Evolutionary conservation across 352 stramenopile genomes (phyloP).

Genomic region (Phytophthora hybrid): DNA sequence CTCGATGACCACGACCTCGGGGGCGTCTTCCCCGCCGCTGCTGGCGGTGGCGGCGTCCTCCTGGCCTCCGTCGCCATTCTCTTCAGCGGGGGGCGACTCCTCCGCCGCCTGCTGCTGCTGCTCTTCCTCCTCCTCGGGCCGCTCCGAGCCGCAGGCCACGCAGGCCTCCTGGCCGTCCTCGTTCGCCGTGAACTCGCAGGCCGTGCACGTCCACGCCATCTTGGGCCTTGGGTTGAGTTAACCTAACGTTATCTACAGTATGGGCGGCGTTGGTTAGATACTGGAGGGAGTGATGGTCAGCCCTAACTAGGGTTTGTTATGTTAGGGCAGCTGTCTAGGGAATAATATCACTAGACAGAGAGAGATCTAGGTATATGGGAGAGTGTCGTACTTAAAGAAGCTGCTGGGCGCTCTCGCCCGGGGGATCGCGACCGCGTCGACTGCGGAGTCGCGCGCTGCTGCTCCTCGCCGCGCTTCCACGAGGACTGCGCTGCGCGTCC

Average conservation of each 20-base stretch:
- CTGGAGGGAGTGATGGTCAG: no score
- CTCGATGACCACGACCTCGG: conserved; percentile 80
- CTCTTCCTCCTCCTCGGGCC: conserved; percentile 39
- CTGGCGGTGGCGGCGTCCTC: not conserved
- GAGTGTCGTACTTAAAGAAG: not conserved
- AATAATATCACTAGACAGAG: conserved; percentile 14
- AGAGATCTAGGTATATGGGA: not conserved
- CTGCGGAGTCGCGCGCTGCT: conserved; percentile 13
- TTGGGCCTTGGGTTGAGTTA: not conserved
- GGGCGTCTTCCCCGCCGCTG: conserved; percentile 20
- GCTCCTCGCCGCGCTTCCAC: conserved; percentile 26
- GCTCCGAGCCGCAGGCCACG: conserved; percentile 67
- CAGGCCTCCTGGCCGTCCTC: conserved; percentile 66
- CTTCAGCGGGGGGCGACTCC: conserved; percentile 5
- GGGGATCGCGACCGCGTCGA: not conserved
- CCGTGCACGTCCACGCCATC: conserved; percentile 73
- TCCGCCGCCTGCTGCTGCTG: conserved; percentile 21
- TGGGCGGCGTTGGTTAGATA: not conserved
- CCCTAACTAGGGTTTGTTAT: not conserved
- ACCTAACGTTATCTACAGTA: conserved; percentile 2
- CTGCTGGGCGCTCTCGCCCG: no score
- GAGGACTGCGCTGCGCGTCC: conserved; percentile 28
- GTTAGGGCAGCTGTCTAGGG: not conserved
- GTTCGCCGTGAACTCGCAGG: conserved; percentile 72
- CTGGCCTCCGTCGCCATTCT: not conserved